Percentiles rank a stretch among this genome's conserved stretches.
These are phyloP conservation scores for Skeletonema tropicum DNA, from an alignment of 108 stramenopile genomes.

Conservation along the genomic window DNA sequence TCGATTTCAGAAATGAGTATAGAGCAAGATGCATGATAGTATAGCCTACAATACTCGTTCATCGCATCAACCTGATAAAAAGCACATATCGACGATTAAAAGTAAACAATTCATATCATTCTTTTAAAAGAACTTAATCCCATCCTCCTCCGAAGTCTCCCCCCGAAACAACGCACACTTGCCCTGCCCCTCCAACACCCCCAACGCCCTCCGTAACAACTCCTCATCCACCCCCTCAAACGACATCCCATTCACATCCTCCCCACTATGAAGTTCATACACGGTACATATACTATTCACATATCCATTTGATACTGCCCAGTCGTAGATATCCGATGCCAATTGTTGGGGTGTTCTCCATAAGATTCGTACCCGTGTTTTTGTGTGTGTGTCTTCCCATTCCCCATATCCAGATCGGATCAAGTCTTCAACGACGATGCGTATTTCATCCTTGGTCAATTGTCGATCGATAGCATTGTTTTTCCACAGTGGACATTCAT, in stretches of 20 bases:
- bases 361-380: constrained; percentile 78
- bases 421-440: constrained; percentile 69
- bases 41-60: too few species aligned
- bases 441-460: constrained; percentile 55
- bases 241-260: constrained; percentile 86
- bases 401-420: constrained; percentile 78
- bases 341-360: constrained; percentile 90
- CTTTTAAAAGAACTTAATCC: constrained; percentile 84
- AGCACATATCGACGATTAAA: too few species aligned
- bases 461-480: constrained; percentile 70
- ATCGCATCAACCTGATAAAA: too few species aligned
- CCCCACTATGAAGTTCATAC: constrained; percentile 81
- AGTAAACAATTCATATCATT: not conserved
- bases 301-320: constrained; percentile 78
- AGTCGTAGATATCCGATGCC: constrained; percentile 85
- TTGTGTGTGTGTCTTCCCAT: constrained; percentile 69
- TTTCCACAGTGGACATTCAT: constrained; percentile 90
- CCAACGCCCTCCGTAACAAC: constrained; percentile 75
- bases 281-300: constrained; percentile 82
- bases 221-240: constrained; percentile 90
- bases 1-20: too few species aligned
- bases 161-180: constrained; percentile 85
- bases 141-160: constrained; percentile 85
- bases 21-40: too few species aligned
- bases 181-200: constrained; percentile 78